These are phyloP conservation scores for Pythium vanterpoolii DNA, from an alignment of 352 stramenopile genomes.

Conservation along the genomic window DNA sequence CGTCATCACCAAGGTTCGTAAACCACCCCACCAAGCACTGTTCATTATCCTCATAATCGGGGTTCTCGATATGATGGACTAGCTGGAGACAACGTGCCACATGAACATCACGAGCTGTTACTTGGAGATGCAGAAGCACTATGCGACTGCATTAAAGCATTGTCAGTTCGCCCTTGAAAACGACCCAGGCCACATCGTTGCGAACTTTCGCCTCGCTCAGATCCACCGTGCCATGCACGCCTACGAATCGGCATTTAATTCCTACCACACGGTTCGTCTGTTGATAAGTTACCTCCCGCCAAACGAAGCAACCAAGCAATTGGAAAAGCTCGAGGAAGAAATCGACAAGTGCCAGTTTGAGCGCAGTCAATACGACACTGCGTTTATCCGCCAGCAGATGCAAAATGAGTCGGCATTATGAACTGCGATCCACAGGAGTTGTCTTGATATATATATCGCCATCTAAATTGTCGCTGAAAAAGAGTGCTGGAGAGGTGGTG, in stretches of 20 bases:
- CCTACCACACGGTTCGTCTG: constrained; percentile 16
- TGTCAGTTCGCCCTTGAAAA: constrained; percentile 41
- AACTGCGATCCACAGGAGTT: not conserved
- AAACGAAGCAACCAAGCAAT: not conserved
- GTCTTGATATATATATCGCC: not conserved
- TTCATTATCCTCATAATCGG: not conserved
- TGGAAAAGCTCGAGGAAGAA: constrained; percentile 42
- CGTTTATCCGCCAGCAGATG: constrained; percentile 36
- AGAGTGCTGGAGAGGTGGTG: not conserved
- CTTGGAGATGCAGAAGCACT: constrained; percentile 64
- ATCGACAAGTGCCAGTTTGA: constrained; percentile 62
- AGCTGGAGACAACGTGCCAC: constrained; percentile 43
- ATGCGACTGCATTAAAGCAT: constrained; percentile 29
- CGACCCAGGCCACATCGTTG: constrained; percentile 30
- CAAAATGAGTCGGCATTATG: not conserved
- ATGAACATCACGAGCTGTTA: constrained; percentile 61
- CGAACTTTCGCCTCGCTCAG: constrained; percentile 52
- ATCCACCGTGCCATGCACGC: constrained; percentile 41
- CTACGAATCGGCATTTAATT: constrained; percentile 46
- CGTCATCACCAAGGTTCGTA: constrained; percentile 7
- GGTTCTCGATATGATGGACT: not conserved
- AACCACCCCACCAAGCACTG: not conserved
- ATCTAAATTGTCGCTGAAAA: constrained; percentile 8
- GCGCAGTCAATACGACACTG: constrained; percentile 52
- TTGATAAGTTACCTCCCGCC: constrained; percentile 2